These are phyloP conservation scores for Excoecaria cochinchinensis DNA, from an alignment of 345 rosid species.

Conservation along the genomic window DNA sequence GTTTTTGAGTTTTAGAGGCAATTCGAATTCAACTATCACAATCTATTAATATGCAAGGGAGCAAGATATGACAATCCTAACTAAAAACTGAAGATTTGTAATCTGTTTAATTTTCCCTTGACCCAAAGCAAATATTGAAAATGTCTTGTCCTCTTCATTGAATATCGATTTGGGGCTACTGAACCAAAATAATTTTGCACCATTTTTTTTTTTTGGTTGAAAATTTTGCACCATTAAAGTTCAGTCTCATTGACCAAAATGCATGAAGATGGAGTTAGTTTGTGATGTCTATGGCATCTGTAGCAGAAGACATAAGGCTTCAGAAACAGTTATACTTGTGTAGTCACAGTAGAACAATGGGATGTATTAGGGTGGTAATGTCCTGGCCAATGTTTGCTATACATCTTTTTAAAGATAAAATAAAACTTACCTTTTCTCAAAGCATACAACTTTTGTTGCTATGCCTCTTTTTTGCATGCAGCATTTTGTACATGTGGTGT, in stretches of 20 bases:
- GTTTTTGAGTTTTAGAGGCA: not conserved
- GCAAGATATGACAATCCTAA: not conserved
- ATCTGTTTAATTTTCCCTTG: not conserved
- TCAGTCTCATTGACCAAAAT: too few species aligned
- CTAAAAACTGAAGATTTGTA: not conserved
- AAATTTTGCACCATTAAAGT: not conserved
- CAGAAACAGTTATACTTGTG: too few species aligned
- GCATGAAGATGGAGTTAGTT: not conserved
- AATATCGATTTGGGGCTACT: not conserved
- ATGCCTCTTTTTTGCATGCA: too few species aligned
- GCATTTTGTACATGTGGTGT: too few species aligned
- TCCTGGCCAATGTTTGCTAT: not conserved
- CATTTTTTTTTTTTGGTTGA: not conserved
- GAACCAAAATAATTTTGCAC: not conserved
- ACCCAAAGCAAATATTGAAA: not conserved
- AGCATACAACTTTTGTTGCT: too few species aligned
- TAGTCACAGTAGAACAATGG: not conserved
- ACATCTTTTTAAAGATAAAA: not conserved
- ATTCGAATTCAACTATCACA: too few species aligned
- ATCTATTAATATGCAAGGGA: not conserved
- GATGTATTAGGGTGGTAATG: not conserved
- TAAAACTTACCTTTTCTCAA: too few species aligned
- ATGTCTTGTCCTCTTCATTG: not conserved
- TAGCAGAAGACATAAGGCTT: not conserved
- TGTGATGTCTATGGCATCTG: not conserved